These are phyloP conservation scores for Russula olivacea DNA, from an alignment of 768 basidiomycete genomes.

Conservation along the genomic window DNA sequence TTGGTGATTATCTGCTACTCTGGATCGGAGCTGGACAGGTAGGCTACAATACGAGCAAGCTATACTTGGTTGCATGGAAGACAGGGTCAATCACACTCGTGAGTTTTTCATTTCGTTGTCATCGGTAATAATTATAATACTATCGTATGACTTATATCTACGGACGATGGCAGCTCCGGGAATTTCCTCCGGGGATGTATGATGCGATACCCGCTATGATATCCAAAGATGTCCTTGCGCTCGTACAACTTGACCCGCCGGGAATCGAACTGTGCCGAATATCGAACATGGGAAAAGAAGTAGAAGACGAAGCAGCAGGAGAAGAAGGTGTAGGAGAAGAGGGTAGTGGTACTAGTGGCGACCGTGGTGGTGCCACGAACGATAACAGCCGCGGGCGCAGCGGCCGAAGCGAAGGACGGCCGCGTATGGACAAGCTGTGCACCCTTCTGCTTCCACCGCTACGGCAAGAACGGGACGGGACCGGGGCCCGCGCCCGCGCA, in stretches of 20 bases:
- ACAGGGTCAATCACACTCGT: neutral
- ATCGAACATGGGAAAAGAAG: neutral
- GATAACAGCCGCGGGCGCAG: neutral
- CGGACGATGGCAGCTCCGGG: slow-evolving; percentile 1
- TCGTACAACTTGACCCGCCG: neutral
- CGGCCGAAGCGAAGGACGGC: neutral
- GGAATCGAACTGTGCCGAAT: slow-evolving; percentile 1
- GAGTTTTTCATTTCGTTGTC: neutral
- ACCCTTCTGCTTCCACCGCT: neutral
- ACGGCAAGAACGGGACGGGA: neutral
- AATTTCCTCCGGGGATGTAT: neutral
- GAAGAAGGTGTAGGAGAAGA: no score
- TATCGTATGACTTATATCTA: no score
- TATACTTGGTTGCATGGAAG: slow-evolving; percentile 16
- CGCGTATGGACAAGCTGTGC: neutral
- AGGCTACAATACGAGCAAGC: neutral
- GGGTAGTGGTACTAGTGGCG: no score
- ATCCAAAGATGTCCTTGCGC: slow-evolving; percentile 5
- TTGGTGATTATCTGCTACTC: slow-evolving; percentile 1
- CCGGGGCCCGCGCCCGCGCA: neutral
- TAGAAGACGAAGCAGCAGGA: no score
- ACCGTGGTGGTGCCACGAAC: neutral
- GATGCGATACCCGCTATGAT: neutral
- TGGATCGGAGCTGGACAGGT: neutral
- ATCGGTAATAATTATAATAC: neutral